Percentiles rank a stretch among this genome's conserved stretches.
These are phyloP conservation scores for Populus hybrid DNA, from an alignment of 441 rosid species.

Conservation along the genomic window DNA sequence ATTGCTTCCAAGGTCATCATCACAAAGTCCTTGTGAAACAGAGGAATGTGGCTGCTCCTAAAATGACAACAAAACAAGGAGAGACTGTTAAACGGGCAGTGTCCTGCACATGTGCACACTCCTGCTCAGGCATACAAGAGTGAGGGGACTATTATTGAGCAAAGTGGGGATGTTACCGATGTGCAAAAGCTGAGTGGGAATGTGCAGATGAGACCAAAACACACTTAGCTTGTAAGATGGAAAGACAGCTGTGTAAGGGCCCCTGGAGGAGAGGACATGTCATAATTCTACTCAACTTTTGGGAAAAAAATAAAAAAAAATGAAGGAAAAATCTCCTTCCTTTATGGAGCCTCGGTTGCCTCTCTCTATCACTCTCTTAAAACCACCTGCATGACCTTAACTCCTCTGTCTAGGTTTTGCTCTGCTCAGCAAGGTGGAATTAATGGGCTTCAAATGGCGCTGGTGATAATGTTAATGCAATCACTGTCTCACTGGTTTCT, in stretches of 20 bases:
- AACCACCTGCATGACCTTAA: not conserved
- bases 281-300: constrained; percentile 3
- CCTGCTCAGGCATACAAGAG: not conserved
- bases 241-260: constrained; percentile 42
- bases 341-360: not conserved
- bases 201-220: constrained; percentile 30
- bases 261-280: constrained; percentile 10
- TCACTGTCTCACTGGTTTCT: not conserved
- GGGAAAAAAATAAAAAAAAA: not conserved
- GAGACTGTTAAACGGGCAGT: not conserved
- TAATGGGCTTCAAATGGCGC: not conserved
- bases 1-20: not conserved
- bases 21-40: not conserved
- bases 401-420: not conserved
- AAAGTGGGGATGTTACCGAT: constrained; percentile 4
- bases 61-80: not conserved
- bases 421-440: not conserved
- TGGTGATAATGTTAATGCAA: not conserved
- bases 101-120: not conserved
- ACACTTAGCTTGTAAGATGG: constrained; percentile 17
- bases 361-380: not conserved
- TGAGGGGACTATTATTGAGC: constrained; percentile 26
- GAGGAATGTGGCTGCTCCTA: constrained; percentile 1
- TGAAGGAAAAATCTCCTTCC: not conserved
- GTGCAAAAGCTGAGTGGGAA: constrained; percentile 21